Evolutionary conservation across 2,329 filamentous ascomycete genomes (phyloP).

Genomic region (Fusarium staphyleae): DNA sequence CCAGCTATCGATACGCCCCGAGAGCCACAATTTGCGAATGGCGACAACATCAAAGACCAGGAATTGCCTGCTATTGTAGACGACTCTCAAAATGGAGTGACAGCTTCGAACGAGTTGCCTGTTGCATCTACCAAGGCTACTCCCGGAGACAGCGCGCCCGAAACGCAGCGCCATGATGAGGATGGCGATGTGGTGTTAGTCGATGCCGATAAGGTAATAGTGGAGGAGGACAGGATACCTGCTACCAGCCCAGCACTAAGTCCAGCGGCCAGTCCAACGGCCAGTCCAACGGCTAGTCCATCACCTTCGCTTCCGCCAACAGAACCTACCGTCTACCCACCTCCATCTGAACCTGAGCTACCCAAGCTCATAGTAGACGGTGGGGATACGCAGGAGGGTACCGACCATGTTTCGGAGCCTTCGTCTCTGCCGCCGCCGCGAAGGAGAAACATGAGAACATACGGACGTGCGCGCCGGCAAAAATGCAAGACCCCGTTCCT

Average conservation of each 20-base stretch:
- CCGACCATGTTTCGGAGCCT: slow-evolving; percentile 33
- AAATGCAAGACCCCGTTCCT: slow-evolving; percentile 39
- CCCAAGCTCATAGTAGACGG: slow-evolving; percentile 42
- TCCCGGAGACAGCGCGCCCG: slow-evolving; percentile 34
- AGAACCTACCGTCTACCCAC: slow-evolving; percentile 24
- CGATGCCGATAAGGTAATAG: slow-evolving; percentile 22
- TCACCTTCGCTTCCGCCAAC: slow-evolving; percentile 43
- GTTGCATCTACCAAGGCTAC: slow-evolving; percentile 47
- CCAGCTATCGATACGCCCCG: neutral
- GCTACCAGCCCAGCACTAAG: slow-evolving; percentile 48
- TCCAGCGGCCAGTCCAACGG: no score
- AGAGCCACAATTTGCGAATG: neutral
- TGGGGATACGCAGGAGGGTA: slow-evolving; percentile 6
- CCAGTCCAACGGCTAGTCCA: slow-evolving; percentile 38
- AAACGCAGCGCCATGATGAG: slow-evolving; percentile 14
- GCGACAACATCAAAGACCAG: slow-evolving; percentile 11
- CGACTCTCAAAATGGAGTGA: slow-evolving; percentile 38
- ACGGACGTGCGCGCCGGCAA: slow-evolving; percentile 31
- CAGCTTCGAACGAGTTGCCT: slow-evolving; percentile 38
- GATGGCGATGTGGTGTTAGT: slow-evolving; percentile 15
- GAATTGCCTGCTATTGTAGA: slow-evolving; percentile 28
- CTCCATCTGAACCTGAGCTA: slow-evolving; percentile 46
- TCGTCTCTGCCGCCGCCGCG: slow-evolving; percentile 42
- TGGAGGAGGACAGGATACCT: slow-evolving; percentile 49
- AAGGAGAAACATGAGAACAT: slow-evolving; percentile 32